phyloP scores from a whole-genome alignment of 805 yeast species.

The Wickerhamiella azymoides region DNA sequence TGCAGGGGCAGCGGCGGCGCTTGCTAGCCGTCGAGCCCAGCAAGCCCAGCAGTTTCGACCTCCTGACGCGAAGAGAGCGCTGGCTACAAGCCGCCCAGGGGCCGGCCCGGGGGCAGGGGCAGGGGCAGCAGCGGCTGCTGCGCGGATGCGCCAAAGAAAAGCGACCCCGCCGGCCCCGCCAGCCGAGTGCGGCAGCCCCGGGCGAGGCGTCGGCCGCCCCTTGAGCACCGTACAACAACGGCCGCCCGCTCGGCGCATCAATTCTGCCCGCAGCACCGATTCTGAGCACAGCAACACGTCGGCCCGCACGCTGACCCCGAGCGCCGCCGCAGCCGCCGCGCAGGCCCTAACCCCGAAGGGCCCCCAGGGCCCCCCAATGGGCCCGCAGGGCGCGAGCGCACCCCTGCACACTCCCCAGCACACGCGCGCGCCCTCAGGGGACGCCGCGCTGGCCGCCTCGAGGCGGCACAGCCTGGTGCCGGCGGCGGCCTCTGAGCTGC shows the following conservation, averaged over 20 bases:
- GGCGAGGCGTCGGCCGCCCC: no score
- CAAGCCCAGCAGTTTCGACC: neutral
- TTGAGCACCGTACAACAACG: no score
- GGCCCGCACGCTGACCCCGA: neutral
- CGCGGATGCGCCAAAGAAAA: neutral
- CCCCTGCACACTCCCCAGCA: no score
- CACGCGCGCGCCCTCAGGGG: no score
- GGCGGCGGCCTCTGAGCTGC: neutral
- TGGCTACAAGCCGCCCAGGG: neutral
- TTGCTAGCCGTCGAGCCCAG: slow-evolving; percentile 4
- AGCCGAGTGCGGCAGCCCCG: no score
- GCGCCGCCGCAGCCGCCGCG: neutral
- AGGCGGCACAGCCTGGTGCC: neutral
- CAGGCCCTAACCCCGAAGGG: neutral
- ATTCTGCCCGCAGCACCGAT: neutral
- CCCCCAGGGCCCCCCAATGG: no score
- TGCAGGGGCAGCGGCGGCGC: slow-evolving; percentile 3
- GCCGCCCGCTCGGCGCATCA: neutral
- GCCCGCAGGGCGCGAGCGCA: no score
- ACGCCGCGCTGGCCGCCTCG: neutral
- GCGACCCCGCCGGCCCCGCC: no score
- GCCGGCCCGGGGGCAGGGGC: neutral
- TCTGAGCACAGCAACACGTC: neutral
- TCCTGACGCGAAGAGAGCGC: neutral
- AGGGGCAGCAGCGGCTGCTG: neutral